A percentile compares a stretch with the other conserved stretches of the same genome.
phyloP scores from a whole-genome alignment of 495 filamentous ascomycete genomes.

The Pyrenula massariospora region DNA sequence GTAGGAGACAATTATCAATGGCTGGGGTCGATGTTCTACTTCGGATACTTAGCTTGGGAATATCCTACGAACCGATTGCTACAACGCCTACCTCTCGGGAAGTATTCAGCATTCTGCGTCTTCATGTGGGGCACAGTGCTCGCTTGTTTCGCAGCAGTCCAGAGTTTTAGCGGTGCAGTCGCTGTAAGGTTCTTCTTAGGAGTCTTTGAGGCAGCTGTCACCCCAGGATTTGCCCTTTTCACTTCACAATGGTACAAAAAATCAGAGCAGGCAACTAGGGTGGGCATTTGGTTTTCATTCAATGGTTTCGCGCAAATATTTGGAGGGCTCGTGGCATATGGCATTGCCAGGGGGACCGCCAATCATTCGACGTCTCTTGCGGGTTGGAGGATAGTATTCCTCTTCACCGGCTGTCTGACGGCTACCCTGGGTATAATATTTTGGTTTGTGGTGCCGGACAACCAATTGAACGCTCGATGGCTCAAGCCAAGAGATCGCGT shows the following conservation, averaged over 20 bases:
- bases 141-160: slow-evolving; percentile 39
- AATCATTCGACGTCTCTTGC: slow-evolving; percentile 27
- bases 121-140: slow-evolving; percentile 47
- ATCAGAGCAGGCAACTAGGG: slow-evolving; percentile 42
- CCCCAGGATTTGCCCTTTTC: slow-evolving; percentile 51
- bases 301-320: slow-evolving; percentile 51
- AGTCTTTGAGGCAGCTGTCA: slow-evolving; percentile 49
- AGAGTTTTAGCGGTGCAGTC: slow-evolving; percentile 34
- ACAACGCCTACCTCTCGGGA: slow-evolving; percentile 45
- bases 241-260: slow-evolving; percentile 46
- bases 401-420: slow-evolving; percentile 53
- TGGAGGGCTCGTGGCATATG: slow-evolving; percentile 52
- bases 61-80: slow-evolving; percentile 51
- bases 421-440: slow-evolving; percentile 44
- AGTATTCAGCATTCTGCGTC: slow-evolving; percentile 44
- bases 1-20: slow-evolving; percentile 36
- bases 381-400: slow-evolving; percentile 47
- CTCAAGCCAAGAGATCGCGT: slow-evolving; percentile 48
- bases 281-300: slow-evolving; percentile 53
- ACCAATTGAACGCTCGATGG: slow-evolving; percentile 56
- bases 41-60: slow-evolving; percentile 42
- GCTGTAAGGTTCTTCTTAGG: slow-evolving; percentile 50
- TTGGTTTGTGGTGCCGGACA: slow-evolving; percentile 55
- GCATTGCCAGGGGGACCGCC: slow-evolving; percentile 45
- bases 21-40: slow-evolving; percentile 50